Evolutionary conservation across 306 rosid species (phyloP).

Genomic region (Acacia confusa): DNA sequence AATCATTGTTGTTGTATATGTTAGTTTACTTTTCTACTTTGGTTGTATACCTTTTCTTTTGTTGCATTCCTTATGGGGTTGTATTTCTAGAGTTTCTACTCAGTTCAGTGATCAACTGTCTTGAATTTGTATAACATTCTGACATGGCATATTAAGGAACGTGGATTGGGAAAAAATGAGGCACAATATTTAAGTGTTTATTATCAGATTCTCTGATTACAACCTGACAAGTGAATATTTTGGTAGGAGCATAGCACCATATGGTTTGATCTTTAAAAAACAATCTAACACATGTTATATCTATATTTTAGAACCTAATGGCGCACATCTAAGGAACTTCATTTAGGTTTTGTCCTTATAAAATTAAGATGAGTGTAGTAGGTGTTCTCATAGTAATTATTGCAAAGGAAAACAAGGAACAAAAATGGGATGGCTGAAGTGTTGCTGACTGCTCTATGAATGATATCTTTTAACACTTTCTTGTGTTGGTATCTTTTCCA

Average conservation of each 20-base stretch:
- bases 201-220: not conserved
- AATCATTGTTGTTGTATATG: constrained; percentile 19
- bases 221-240: not conserved
- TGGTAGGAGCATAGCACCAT: not conserved
- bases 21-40: not conserved
- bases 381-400: not conserved
- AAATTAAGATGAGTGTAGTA: constrained; percentile 1
- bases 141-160: not conserved
- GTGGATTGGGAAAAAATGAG: not conserved
- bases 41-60: constrained; percentile 21
- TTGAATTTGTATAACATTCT: not conserved
- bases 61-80: constrained; percentile 13
- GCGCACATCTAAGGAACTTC: not conserved
- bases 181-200: not conserved
- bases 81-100: not conserved
- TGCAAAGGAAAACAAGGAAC: not conserved
- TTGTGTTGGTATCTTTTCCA: not conserved
- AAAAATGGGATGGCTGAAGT: not conserved
- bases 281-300: not conserved
- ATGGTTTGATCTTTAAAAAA: not conserved
- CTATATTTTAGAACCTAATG: not conserved
- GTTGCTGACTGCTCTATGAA: not conserved
- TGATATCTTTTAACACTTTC: not conserved
- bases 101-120: not conserved
- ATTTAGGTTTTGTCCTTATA: not conserved